These are phyloP conservation scores for Xylariaceae sp. DNA, from an alignment of 2,329 filamentous ascomycete genomes.

Conservation along the genomic window DNA sequence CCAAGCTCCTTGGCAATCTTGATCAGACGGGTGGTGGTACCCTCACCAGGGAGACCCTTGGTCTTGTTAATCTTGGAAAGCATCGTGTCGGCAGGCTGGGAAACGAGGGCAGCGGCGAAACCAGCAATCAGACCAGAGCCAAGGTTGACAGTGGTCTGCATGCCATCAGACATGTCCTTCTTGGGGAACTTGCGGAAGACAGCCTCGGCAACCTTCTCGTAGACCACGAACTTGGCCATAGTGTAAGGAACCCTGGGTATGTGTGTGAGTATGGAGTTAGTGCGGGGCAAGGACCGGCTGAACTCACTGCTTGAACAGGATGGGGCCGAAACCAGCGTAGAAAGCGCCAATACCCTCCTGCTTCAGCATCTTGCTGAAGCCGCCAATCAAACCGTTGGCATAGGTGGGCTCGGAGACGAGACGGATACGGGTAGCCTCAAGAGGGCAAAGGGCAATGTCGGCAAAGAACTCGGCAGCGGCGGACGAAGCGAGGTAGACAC, in stretches of 20 bases:
- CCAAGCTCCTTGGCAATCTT: constrained; percentile 73
- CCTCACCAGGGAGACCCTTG: constrained; percentile 66
- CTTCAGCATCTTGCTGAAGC: constrained; percentile 64
- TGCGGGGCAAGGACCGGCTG: not conserved
- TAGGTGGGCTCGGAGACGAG: constrained; percentile 68
- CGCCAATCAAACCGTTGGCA: constrained; percentile 60
- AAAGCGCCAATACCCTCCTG: constrained; percentile 66
- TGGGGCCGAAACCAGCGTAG: constrained; percentile 71
- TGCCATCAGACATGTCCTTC: constrained; percentile 50
- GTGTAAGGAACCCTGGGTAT: constrained; percentile 63
- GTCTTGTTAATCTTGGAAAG: constrained; percentile 80
- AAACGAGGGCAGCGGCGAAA: constrained; percentile 70
- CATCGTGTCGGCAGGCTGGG: constrained; percentile 75
- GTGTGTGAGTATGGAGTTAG: not conserved
- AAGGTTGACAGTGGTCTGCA: constrained; percentile 66
- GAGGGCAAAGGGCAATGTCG: constrained; percentile 67
- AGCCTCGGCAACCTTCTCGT: constrained; percentile 66
- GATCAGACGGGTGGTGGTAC: constrained; percentile 63
- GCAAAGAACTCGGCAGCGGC: constrained; percentile 49
- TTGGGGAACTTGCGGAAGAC: constrained; percentile 60
- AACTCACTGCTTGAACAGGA: constrained; percentile 63
- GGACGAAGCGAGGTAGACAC: constrained; percentile 58
- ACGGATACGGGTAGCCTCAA: constrained; percentile 73
- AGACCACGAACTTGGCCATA: constrained; percentile 77
- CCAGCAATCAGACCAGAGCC: constrained; percentile 69